Conservation (phyloP, 73 alveolate genomes). For the Paraurostyla sp. region DNA sequence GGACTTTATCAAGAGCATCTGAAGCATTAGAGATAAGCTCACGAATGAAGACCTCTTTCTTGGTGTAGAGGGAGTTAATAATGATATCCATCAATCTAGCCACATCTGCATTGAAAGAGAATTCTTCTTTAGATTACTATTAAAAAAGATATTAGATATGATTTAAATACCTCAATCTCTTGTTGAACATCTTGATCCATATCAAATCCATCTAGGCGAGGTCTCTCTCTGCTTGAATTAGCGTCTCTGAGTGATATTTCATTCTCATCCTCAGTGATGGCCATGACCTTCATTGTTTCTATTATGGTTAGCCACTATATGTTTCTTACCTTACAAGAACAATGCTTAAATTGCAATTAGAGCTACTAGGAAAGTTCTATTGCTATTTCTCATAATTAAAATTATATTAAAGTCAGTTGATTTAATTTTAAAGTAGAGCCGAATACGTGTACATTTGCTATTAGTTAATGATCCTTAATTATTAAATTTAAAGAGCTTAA, state of each 20-base stretch:
- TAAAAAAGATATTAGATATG: not conserved
- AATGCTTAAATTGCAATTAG: slow-evolving; percentile 7
- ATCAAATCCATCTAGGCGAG: slow-evolving; percentile 41
- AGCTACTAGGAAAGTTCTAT: slow-evolving; percentile 35
- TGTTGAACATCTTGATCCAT: slow-evolving; percentile 8
- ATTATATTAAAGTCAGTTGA: no score
- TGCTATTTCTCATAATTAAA: no score
- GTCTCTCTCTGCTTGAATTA: slow-evolving; percentile 23
- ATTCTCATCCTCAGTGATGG: slow-evolving; percentile 58
- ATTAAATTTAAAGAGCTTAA: not conserved
- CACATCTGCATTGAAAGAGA: slow-evolving; percentile 98
- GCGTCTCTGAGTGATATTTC: slow-evolving; percentile 50
- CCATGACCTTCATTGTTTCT: slow-evolving; percentile 18
- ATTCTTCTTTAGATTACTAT: slow-evolving; percentile 81
- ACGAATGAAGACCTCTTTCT: slow-evolving; percentile 98
- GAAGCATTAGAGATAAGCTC: slow-evolving; percentile 99
- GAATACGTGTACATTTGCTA: not conserved
- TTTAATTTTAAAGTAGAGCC: no score
- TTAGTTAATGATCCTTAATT: not conserved
- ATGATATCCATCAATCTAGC: slow-evolving; percentile 99
- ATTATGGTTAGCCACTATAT: not conserved
- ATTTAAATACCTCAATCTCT: slow-evolving; percentile 44
- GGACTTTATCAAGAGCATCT: slow-evolving; percentile 99
- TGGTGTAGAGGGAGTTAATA: slow-evolving; percentile 97
- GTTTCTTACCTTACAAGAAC: not conserved